A percentile compares a stretch with the other conserved stretches of the same genome.
Evolutionary conservation across 331 rosid species (phyloP).

Genomic region (Quercus phellos): DNA sequence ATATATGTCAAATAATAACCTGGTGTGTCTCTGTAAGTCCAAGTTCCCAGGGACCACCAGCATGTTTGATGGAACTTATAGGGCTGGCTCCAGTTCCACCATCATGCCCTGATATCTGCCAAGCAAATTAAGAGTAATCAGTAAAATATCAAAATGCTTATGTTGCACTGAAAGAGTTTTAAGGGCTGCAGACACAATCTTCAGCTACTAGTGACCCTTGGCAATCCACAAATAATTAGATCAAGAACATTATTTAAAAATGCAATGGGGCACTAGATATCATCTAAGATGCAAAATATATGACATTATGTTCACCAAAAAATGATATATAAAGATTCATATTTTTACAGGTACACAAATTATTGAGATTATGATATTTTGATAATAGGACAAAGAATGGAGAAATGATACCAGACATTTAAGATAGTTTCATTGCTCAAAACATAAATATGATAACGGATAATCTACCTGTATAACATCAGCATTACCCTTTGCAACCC

Average conservation of each 20-base stretch:
- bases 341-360: neutral
- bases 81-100: constrained; percentile 99
- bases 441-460: neutral
- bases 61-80: constrained; percentile 97
- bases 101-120: constrained; percentile 97
- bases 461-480: constrained; percentile 83
- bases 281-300: neutral
- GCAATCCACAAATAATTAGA: neutral
- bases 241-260: neutral
- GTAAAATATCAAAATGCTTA: neutral
- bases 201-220: neutral
- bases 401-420: neutral
- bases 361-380: neutral
- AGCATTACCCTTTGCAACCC: constrained; percentile 99
- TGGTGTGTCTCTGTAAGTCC: constrained; percentile 95
- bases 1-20: constrained; percentile 49
- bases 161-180: neutral
- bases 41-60: constrained; percentile 99
- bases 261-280: neutral
- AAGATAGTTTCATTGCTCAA: neutral
- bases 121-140: constrained; percentile 10
- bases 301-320: neutral
- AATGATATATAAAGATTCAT: neutral
- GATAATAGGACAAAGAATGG: neutral
- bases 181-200: neutral